Evolutionary conservation across 1,284 basidiomycete genomes (phyloP), one percentile per base, ranked within the genome.

Genomic region (Leccinum pachyderme): DNA sequence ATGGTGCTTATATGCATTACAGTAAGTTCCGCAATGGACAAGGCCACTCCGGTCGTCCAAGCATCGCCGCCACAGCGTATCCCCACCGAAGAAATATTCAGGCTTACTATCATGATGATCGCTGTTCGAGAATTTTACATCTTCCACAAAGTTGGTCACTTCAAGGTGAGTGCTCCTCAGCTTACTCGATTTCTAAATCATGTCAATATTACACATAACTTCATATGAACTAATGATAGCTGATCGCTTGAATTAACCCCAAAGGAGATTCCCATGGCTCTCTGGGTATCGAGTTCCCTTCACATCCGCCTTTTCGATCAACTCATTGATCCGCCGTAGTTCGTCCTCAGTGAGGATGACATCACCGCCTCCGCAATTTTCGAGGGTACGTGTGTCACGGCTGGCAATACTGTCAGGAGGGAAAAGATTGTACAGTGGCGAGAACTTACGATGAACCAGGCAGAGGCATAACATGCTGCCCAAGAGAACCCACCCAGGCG

Each of bases 401-500:
- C 43, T 45, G 31, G n/a, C 7, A 47, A 15, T 7, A 5, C 24
- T 45, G 32, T 48, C 22, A 35, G 31, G 7, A 27, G 13, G 11
- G 18, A 24, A 25, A 28, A 7, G 2, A 8, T 12, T 7, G 29
- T 7, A 22, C 7, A 6, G 3, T 9, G 8, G 39, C 4, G 15
- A 32, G 2, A 12, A 64, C 63, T 33, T 56, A 71, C 66, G 69
- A 69, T n/a, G 66, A 68, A 33, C 66, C 69, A 4, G 69, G 69
- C 15, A 68, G 53, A 13, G 66, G 67, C 3, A 67, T 57, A 48
- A 70, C 66, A 33, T 70, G 66, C 2, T 37, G 0, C 4, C 68
- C 67, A 28, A 67, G 59, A 1, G 67, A 60, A 18, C 56, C 7
- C 3, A 85, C 73, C 81, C 84, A 88, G 2, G 81, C 83, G 13